phyloP scores from a whole-genome alignment of 345 rosid species.

The Moricandia arvensis region DNA sequence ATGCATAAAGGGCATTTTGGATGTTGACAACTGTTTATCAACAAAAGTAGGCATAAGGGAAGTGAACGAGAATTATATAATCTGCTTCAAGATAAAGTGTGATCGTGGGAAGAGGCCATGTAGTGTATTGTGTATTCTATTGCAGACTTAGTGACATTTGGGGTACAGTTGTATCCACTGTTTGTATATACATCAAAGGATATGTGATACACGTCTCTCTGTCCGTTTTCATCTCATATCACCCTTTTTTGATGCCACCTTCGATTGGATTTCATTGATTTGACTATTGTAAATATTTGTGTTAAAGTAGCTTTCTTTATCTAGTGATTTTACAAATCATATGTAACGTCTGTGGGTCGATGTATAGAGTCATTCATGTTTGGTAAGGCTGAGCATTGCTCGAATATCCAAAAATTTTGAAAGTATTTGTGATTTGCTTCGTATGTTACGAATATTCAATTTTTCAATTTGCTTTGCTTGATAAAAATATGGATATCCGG shows the following conservation, averaged over 20 bases:
- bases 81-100: not conserved
- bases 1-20: not conserved
- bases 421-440: no score
- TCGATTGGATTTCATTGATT: slow-evolving; percentile 25
- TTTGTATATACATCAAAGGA: slow-evolving; percentile 1
- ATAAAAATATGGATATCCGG: no score
- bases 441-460: no score
- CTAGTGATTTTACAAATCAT: not conserved
- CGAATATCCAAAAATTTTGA: no score
- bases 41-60: slow-evolving; percentile 15
- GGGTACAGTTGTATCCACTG: slow-evolving; percentile 21
- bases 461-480: no score
- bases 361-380: slow-evolving; percentile 2
- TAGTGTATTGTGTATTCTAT: not conserved
- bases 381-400: no score
- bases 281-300: slow-evolving; percentile 22
- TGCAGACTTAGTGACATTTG: not conserved
- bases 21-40: slow-evolving; percentile 23
- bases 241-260: no score
- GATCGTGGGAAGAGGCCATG: not conserved
- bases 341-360: slow-evolving; percentile 22
- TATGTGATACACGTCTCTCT: no score
- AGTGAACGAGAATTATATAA: not conserved
- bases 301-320: slow-evolving; percentile 23
- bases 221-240: no score